Evolutionary conservation across 257 asterid species (phyloP).

Genomic region (Coffea eugenioides): DNA sequence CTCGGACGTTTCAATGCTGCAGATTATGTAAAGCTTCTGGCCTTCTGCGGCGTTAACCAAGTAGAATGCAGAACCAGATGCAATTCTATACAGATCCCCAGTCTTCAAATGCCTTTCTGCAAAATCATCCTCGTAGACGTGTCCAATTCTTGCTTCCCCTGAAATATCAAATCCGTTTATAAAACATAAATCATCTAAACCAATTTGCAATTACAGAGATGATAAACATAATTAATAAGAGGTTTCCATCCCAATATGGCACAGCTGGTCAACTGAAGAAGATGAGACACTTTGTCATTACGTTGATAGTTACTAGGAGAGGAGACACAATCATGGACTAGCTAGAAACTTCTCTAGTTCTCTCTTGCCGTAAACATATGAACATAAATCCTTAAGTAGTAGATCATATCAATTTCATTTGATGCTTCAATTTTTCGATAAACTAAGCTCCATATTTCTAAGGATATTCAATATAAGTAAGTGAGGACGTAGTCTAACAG

Average conservation of each 20-base stretch:
- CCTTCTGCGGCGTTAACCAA: conserved; percentile 56
- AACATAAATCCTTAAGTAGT: neutral
- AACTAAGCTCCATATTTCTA: neutral
- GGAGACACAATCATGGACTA: neutral
- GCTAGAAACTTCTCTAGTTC: neutral
- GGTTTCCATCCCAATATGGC: neutral
- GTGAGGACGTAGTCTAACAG: neutral
- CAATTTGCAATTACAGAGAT: neutral
- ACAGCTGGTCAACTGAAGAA: neutral
- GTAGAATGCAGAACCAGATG: conserved; percentile 82
- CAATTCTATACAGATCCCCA: conserved; percentile 76
- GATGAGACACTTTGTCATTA: neutral
- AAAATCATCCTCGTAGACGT: conserved; percentile 65
- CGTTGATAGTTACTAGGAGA: neutral
- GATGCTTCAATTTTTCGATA: neutral
- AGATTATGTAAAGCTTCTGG: conserved; percentile 62
- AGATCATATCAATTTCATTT: neutral
- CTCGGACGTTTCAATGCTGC: conserved; percentile 64
- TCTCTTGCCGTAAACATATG: neutral
- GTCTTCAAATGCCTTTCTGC: conserved; percentile 54
- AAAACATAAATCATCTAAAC: neutral
- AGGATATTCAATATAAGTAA: neutral
- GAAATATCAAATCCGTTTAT: conserved; percentile 9
- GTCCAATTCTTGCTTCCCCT: conserved; percentile 84
- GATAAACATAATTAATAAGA: neutral